Conservation (phyloP, 352 stramenopile species). For the Pythium guiyangense region DNA sequence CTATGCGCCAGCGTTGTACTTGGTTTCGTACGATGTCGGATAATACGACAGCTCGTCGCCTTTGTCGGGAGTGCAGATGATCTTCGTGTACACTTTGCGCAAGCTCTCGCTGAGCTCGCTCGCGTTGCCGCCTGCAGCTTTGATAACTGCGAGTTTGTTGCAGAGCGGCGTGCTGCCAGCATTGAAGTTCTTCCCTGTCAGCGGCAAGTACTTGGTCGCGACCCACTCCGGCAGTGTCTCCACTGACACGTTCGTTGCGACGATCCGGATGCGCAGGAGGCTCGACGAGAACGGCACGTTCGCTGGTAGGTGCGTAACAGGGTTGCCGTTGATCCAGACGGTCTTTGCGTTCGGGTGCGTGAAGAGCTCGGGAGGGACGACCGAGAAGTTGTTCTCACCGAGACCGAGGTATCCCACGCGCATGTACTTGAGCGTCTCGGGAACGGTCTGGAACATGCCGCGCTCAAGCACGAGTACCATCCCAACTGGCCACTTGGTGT, state of each 20-base stretch:
- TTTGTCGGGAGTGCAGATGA: background rate
- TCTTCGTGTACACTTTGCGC: slow-evolving; percentile 2
- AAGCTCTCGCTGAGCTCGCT: background rate
- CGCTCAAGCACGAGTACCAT: slow-evolving; percentile 9
- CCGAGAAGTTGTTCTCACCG: slow-evolving; percentile 7
- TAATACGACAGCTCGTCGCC: slow-evolving; percentile 11
- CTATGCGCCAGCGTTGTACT: slow-evolving; percentile 3
- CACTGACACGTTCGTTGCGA: too few relatives aligned
- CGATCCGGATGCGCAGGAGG: too few relatives aligned
- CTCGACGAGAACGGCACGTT: too few relatives aligned
- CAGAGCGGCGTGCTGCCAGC: slow-evolving; percentile 5
- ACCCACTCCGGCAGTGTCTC: slow-evolving; percentile 7
- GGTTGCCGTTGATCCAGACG: slow-evolving; percentile 14
- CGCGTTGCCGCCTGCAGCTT: background rate
- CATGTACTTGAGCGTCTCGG: slow-evolving; percentile 4
- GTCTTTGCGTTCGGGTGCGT: slow-evolving; percentile 3
- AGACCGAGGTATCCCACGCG: slow-evolving; percentile 6
- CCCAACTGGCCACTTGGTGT: slow-evolving; percentile 9
- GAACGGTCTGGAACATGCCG: slow-evolving; percentile 1
- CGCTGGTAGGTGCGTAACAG: too few relatives aligned
- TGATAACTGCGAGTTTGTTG: background rate
- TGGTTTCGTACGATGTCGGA: slow-evolving; percentile 3
- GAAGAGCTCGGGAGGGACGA: slow-evolving; percentile 7
- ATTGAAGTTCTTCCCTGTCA: background rate
- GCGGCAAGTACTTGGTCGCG: background rate